Conservation (phyloP, 805 yeast genomes). For the Nakazawaea wickerhamii region DNA sequence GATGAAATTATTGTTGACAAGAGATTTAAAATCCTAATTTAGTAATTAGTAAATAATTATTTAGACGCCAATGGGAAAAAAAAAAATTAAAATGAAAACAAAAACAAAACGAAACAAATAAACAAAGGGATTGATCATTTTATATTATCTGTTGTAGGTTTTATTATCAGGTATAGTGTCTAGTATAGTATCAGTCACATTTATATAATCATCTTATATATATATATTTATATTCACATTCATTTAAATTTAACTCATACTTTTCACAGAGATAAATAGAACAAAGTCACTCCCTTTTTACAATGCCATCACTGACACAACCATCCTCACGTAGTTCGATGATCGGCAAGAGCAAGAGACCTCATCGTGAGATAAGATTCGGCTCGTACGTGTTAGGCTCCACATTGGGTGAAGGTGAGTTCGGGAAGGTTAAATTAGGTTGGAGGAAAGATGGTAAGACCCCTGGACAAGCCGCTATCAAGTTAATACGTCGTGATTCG, state of each 20-base stretch:
- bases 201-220: no score
- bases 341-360: slow-evolving; percentile 24
- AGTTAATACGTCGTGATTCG: slow-evolving; percentile 81
- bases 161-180: no score
- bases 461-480: slow-evolving; percentile 87
- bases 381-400: slow-evolving; percentile 90
- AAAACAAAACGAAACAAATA: no score
- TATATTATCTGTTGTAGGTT: no score
- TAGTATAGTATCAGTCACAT: no score
- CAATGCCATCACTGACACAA: background rate
- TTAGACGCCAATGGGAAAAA: background rate
- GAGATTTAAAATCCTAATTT: slow-evolving; percentile 22
- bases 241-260: no score
- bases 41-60: background rate
- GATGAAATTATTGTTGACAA: slow-evolving; percentile 45
- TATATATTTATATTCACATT: no score
- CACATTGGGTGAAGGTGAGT: slow-evolving; percentile 96
- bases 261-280: no score
- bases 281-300: no score
- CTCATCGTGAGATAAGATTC: slow-evolving; percentile 69
- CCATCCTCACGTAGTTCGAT: slow-evolving; percentile 15
- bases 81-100: no score
- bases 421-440: slow-evolving; percentile 95
- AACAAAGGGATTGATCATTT: no score
- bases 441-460: slow-evolving; percentile 84